Evolutionary conservation across 208 protist species (phyloP).

Genomic region (Leishmania tarentolae): DNA sequence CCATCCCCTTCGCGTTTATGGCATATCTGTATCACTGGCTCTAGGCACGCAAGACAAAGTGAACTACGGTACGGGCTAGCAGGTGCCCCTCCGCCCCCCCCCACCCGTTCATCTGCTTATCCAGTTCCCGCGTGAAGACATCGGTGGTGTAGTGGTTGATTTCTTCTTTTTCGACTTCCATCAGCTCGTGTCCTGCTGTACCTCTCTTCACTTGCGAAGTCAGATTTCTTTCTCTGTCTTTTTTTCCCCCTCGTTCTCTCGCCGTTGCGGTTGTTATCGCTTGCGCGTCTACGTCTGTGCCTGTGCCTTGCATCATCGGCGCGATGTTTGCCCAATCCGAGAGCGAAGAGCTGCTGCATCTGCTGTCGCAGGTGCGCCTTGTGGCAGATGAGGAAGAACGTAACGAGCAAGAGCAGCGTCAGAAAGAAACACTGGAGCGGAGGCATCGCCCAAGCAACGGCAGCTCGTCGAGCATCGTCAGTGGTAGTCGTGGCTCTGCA

Average conservation of each 20-base stretch:
- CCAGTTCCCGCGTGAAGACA: too few species aligned
- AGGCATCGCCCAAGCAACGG: neutral
- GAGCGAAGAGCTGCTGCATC: slow-evolving; percentile 35
- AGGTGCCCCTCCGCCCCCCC: too few species aligned
- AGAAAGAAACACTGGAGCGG: slow-evolving; percentile 7
- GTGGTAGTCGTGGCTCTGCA: neutral
- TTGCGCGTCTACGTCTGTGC: neutral
- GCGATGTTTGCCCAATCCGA: slow-evolving; percentile 35
- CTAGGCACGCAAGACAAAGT: too few species aligned
- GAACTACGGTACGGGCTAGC: too few species aligned
- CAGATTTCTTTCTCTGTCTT: neutral
- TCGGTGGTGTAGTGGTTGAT: too few species aligned
- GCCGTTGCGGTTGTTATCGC: neutral
- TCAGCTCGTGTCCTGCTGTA: too few species aligned
- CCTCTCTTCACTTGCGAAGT: too few species aligned
- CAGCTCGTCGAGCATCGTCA: neutral
- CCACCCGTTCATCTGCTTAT: too few species aligned
- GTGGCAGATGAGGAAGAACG: slow-evolving; percentile 23
- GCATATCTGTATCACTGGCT: too few species aligned
- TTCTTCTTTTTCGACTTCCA: too few species aligned
- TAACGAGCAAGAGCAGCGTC: slow-evolving; percentile 5
- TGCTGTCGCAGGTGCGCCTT: slow-evolving; percentile 33
- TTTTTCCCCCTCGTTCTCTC: neutral
- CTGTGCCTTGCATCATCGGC: neutral
- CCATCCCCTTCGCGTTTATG: too few species aligned